Base-by-base conservation (phyloP, 2,329 filamentous ascomycete species). In the Cercospora canescens region DNA sequence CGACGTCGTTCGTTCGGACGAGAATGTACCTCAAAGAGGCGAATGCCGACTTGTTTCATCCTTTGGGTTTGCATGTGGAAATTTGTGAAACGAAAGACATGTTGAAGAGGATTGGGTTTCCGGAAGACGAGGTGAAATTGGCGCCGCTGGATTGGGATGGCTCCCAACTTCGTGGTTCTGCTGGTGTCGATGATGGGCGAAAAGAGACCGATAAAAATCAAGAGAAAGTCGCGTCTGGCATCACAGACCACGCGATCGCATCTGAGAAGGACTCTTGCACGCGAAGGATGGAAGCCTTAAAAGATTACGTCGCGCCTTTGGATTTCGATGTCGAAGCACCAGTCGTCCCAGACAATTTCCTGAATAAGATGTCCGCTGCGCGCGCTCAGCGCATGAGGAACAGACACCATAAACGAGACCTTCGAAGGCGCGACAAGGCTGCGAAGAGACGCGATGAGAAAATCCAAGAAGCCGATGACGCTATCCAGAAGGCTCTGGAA, bases 361-460 rank as follows among this genome's bases (percentile, higher is more conserved):
- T 71, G 50, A 65, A 68, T 12, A 62, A 65, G 35, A 65, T 70
- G 60, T 62, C 68, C 4, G 50, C 54, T 57, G 65, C 63, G 16
- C 70, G 72, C 26, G 62, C 73, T 12, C 45, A 69, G 16, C 70
- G 65, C 56, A 52, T 69, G 32, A 67, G 71, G n/a, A 65, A 67
- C 26, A 65, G 67, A 24, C 68, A 71, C 45, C 56, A 66, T 56
- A 66, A 67, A 66, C 69, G 62, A 56, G 66, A 60, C 57, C 70
- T 57, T 54, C 64, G 52, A 45, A 37, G 50, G 28, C 48, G 45
- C 12, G 68, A 45, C 59, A 68, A 63, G 62, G 57, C 41, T 8
- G 35, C 39, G 24, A 45, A 54, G 55, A 65, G 62, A 65, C 64
- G 50, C 48, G 45, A 61, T 54, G 66, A 68, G 57, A 65, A 8